Evolutionary conservation across 116 monocot genomes (phyloP).

Genomic region (Dioscorea cayenensis): DNA sequence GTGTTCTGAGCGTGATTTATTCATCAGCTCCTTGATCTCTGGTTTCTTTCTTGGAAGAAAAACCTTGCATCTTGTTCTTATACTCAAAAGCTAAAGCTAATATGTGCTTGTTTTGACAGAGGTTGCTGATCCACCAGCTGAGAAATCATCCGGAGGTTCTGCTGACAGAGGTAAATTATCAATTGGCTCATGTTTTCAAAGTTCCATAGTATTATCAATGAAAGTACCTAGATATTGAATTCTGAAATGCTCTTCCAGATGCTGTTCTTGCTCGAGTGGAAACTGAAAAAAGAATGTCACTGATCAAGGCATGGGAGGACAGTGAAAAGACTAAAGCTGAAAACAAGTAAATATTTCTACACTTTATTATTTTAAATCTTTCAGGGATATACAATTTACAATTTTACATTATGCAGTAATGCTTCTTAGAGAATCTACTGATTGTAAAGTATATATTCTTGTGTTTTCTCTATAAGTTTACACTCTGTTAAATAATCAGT

Average conservation of each 20-base stretch:
- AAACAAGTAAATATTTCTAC: slow-evolving; percentile 36
- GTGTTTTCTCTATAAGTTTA: too few relatives aligned
- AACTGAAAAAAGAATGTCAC: slow-evolving; percentile 47
- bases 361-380: neutral
- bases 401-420: neutral
- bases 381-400: neutral
- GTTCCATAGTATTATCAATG: neutral
- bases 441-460: too few relatives aligned
- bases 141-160: slow-evolving; percentile 9
- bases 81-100: neutral
- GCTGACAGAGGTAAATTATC: slow-evolving; percentile 19
- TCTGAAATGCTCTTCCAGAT: slow-evolving; percentile 26
- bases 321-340: slow-evolving; percentile 64
- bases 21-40: neutral
- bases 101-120: slow-evolving; percentile 19
- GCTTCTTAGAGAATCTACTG: neutral
- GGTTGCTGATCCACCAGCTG: slow-evolving; percentile 20
- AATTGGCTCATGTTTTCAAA: neutral
- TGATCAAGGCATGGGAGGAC: slow-evolving; percentile 79
- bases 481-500: too few relatives aligned
- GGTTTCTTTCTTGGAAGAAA: neutral
- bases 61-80: neutral
- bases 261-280: slow-evolving; percentile 36
- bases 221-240: neutral
- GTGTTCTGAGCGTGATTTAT: neutral